phyloP scores from a whole-genome alignment of 2,329 filamentous ascomycete genomes.

The Septoria petroselini region DNA sequence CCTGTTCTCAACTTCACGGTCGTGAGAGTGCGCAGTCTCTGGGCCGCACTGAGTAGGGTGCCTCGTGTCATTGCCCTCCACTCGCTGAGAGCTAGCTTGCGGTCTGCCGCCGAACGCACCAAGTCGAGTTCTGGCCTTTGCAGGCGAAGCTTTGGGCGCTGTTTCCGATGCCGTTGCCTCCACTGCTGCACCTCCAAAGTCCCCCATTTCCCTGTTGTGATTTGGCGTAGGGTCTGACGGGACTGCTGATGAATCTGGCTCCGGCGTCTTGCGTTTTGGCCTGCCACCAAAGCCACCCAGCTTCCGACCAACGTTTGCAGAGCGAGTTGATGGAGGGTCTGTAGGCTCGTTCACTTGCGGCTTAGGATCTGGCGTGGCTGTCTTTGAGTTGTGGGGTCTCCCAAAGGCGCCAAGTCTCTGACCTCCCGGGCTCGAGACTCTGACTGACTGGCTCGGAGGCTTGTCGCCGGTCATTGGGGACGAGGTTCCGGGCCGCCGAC shows the following conservation, averaged over 20 bases:
- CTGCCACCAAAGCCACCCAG: background rate
- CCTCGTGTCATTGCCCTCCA: background rate
- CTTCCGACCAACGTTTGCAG: background rate
- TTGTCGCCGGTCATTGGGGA: no score
- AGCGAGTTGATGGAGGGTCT: background rate
- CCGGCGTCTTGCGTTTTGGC: background rate
- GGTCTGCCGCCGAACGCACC: conserved; percentile 5
- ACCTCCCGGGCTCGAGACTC: no score
- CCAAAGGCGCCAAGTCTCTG: conserved; percentile 10
- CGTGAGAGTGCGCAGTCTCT: no score
- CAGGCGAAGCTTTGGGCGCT: background rate
- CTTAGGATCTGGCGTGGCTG: background rate
- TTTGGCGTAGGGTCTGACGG: no score
- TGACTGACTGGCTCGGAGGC: no score
- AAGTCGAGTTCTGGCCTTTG: background rate
- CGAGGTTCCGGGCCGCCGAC: no score
- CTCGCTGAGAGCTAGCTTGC: background rate
- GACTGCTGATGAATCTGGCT: no score
- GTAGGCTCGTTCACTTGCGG: background rate
- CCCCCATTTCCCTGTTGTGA: conserved; percentile 14
- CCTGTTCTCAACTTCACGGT: conserved; percentile 1
- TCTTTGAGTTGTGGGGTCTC: background rate
- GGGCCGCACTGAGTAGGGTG: background rate
- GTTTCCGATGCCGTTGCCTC: background rate
- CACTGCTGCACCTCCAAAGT: conserved; percentile 4